phyloP scores from a whole-genome alignment of 176 grass and related monocot species.

The Dendrocalamus sinicus region DNA sequence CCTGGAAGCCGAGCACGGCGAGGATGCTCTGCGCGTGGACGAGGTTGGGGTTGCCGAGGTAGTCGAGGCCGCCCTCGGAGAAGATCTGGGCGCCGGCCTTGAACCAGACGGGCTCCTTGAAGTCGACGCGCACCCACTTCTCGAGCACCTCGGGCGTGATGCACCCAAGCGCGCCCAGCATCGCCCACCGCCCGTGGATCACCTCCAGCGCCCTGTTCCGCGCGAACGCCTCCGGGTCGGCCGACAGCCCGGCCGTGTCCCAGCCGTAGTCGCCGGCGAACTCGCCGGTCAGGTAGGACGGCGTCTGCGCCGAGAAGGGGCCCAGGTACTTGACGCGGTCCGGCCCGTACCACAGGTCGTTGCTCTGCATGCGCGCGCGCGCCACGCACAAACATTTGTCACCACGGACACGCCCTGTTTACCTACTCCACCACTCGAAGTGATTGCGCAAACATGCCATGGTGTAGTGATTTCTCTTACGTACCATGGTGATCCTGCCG shows the following conservation, averaged over 20 bases:
- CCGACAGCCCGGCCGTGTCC: constrained; percentile 93
- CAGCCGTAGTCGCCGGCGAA: constrained; percentile 96
- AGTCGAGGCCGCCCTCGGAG: constrained; percentile 92
- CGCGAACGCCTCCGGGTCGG: constrained; percentile 92
- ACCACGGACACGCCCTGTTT: too few species aligned
- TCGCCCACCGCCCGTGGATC: constrained; percentile 95
- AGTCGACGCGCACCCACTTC: constrained; percentile 92
- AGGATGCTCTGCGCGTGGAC: constrained; percentile 99
- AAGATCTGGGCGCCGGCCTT: constrained; percentile 98
- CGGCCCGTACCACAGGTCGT: constrained; percentile 85
- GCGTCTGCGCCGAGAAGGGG: constrained; percentile 90
- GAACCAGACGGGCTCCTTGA: constrained; percentile 99
- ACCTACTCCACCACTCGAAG: too few species aligned
- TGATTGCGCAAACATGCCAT: too few species aligned
- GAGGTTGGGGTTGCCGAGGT: constrained; percentile 94
- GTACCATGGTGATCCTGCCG: constrained; percentile 82
- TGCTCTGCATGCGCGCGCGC: constrained; percentile 48
- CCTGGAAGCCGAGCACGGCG: constrained; percentile 85
- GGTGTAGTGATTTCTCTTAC: neutral
- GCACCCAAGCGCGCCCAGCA: constrained; percentile 90
- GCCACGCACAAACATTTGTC: neutral
- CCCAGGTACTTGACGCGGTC: constrained; percentile 95
- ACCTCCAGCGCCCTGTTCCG: constrained; percentile 93
- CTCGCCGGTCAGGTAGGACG: constrained; percentile 87
- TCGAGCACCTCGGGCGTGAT: constrained; percentile 87